Conservation (phyloP, 192 early-diverging fungal genomes). For the Entophlyctis helioformis region DNA sequence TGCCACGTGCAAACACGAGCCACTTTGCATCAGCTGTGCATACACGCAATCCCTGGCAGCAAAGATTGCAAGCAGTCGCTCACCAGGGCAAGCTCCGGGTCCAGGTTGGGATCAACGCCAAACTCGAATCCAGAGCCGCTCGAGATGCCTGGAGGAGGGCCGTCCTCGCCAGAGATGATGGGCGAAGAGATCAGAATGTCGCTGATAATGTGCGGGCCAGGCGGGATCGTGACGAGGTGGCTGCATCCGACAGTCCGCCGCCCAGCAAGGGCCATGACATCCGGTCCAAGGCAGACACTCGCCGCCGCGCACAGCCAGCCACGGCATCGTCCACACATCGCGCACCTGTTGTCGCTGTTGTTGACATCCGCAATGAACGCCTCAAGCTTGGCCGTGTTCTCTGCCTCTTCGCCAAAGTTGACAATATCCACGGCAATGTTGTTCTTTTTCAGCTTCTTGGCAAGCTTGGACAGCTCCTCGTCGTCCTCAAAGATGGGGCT, state of each 20-base stretch:
- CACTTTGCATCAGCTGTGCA: too few species aligned
- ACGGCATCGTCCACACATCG: too few species aligned
- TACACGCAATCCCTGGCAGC: too few species aligned
- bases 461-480: conserved; percentile 67
- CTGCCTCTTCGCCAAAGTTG: conserved; percentile 86
- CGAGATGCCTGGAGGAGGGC: conserved; percentile 54
- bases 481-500: conserved; percentile 76
- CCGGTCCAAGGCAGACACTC: too few species aligned
- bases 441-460: conserved; percentile 98
- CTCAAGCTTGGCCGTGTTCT: conserved; percentile 80
- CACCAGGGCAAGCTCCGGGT: conserved; percentile 86
- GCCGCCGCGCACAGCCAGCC: too few species aligned
- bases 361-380: conserved; percentile 86
- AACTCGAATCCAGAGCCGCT: conserved; percentile 70
- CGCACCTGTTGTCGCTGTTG: conserved; percentile 78
- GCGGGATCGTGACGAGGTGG: conserved; percentile 83
- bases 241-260: conserved; percentile 18
- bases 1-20: too few species aligned
- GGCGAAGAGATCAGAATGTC: conserved; percentile 78
- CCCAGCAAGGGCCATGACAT: too few species aligned
- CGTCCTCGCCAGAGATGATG: conserved; percentile 77
- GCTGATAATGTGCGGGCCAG: conserved; percentile 84
- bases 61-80: too few species aligned
- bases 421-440: conserved; percentile 89
- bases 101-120: conserved; percentile 86